Evolutionary conservation across 768 basidiomycete genomes (phyloP).

Genomic region (Leccinum subgranulosum): DNA sequence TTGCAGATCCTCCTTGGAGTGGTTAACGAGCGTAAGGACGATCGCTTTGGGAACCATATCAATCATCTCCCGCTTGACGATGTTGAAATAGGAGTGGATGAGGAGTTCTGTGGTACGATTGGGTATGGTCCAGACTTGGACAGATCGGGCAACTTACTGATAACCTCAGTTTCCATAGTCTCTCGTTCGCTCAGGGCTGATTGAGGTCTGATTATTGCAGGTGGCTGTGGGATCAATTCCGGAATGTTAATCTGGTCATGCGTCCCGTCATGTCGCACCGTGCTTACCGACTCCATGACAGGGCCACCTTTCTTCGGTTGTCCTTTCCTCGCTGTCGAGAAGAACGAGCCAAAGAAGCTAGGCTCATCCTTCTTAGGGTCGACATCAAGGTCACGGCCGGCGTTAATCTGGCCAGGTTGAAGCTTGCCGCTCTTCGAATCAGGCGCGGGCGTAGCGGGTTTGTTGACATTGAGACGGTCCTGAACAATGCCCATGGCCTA

Average conservation of each 20-base stretch:
- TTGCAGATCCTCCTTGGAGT: constrained; percentile 93
- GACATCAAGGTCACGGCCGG: constrained; percentile 91
- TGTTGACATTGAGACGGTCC: constrained; percentile 79
- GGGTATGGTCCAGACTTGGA: not conserved
- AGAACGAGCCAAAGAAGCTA: constrained; percentile 96
- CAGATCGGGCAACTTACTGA: constrained; percentile 65
- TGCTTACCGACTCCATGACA: constrained; percentile 54
- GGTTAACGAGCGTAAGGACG: constrained; percentile 84
- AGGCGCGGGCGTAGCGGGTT: constrained; percentile 50
- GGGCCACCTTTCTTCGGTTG: constrained; percentile 61
- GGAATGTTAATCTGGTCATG: constrained; percentile 1
- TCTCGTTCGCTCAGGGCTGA: constrained; percentile 90
- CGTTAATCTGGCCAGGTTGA: constrained; percentile 69
- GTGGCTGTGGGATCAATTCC: constrained; percentile 50
- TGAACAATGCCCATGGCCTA: constrained; percentile 87
- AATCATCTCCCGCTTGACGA: constrained; percentile 99
- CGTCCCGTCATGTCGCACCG: constrained; percentile 10
- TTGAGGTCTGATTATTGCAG: constrained; percentile 84
- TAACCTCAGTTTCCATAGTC: constrained; percentile 98
- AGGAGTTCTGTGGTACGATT: constrained; percentile 65
- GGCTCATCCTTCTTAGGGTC: constrained; percentile 85
- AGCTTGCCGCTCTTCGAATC: constrained; percentile 75
- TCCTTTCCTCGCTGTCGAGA: constrained; percentile 62
- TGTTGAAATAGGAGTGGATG: constrained; percentile 96
- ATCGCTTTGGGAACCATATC: constrained; percentile 99